phyloP scores from a whole-genome alignment of 2,329 filamentous ascomycete genomes.

The Aspergillus udagawae region DNA sequence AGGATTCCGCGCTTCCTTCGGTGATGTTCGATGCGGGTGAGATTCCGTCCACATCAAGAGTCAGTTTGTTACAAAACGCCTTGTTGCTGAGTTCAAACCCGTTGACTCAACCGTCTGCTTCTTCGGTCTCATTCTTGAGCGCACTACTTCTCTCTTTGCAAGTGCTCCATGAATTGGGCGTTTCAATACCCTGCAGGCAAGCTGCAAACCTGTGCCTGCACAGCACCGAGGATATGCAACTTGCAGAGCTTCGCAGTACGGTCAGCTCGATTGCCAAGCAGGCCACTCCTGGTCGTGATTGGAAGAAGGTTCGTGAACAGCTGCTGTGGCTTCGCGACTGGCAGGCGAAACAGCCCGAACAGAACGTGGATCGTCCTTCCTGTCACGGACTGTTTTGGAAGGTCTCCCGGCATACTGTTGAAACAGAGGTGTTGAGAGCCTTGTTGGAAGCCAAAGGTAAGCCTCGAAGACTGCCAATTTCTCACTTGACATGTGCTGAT shows the following conservation, averaged over 20 bases:
- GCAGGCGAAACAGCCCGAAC: constrained; percentile 35
- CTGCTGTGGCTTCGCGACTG: constrained; percentile 61
- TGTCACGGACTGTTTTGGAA: constrained; percentile 48
- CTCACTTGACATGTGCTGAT: constrained; percentile 11
- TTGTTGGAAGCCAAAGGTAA: constrained; percentile 48
- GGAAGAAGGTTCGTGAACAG: constrained; percentile 47
- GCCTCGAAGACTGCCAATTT: neutral
- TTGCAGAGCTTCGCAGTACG: constrained; percentile 51
- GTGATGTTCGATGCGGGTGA: constrained; percentile 27
- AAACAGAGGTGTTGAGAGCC: constrained; percentile 55
- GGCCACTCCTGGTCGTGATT: constrained; percentile 45
- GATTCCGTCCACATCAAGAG: constrained; percentile 36
- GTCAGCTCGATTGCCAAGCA: constrained; percentile 45
- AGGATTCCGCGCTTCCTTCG: constrained; percentile 22
- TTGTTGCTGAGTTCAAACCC: constrained; percentile 38
- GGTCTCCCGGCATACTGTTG: constrained; percentile 47
- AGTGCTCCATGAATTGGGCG: constrained; percentile 37
- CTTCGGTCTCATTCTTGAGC: constrained; percentile 39
- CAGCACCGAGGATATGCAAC: constrained; percentile 50
- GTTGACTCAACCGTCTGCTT: constrained; percentile 37
- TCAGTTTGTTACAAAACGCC: constrained; percentile 40
- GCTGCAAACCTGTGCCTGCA: constrained; percentile 51
- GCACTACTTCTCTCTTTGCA: constrained; percentile 39
- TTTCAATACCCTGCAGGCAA: constrained; percentile 32
- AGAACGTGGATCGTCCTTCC: constrained; percentile 23